Base-by-base conservation (phyloP, 306 rosid genomes). In the Lablab purpureus region DNA sequence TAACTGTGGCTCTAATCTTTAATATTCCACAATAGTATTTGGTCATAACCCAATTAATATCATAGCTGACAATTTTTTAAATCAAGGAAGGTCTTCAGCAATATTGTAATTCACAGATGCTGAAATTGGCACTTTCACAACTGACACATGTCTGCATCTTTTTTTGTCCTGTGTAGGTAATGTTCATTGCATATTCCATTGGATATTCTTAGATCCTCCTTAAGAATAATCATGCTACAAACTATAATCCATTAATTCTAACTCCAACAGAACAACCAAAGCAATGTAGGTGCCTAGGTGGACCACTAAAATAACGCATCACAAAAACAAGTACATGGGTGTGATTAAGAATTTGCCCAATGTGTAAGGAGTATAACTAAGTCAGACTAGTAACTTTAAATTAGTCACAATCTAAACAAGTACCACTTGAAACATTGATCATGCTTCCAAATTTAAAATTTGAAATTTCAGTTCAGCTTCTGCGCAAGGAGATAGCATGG, bases 141-240 rank as follows among this genome's bases (percentile, higher is more conserved):
- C 64, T 67, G 28, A 67, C 71, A 67, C 71, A 66, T 11, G 45
- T 54, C 64, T 45, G 22, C 79, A 72, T 66, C 76, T 76, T 22
- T 19, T 74, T 40, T 67, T 84, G 74, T 77, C 75, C 47, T 66
- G n/a, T 59, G 21, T 28, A 66, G 22, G 15, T 13, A 64, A 22
- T 19, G 74, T 70, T 36, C 55, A 71, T 77, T 74, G 83, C 58
- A 86, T 82, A 78, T 80, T 81, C 82, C 65, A 59, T 43, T 67
- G 77, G 59, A 86, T 86, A 86, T 86, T 75, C 89, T 58, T 41
- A 23, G 74, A 75, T 69, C 59, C 71, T 55, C 25, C 47, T 36
- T 12, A 8, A 18, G 43, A 40, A 71, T 54, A 47, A 72, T 27
- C 23, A 27, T 23, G 72, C 27, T 23, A 46, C 72, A 66, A n/a